Conservation (phyloP, 345 rosid genomes). For the Salix arbutifolia region DNA sequence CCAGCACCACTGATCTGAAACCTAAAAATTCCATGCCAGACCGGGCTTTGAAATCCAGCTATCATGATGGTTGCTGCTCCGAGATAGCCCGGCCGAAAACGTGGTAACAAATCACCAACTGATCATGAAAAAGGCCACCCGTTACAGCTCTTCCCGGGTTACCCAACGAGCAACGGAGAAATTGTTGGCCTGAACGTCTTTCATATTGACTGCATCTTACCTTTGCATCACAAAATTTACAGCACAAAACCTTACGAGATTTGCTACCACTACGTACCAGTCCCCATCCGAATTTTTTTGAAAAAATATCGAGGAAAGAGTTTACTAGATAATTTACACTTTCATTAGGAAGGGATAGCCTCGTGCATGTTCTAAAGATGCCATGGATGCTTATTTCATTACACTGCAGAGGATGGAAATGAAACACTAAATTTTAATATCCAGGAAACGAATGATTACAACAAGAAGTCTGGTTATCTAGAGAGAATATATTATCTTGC, state of each 20-base stretch:
- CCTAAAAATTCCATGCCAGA: neutral
- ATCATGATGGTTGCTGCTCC: neutral
- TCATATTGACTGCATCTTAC: neutral
- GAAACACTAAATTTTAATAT: neutral
- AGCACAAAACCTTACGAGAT: neutral
- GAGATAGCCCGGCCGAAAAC: neutral
- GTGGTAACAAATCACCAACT: neutral
- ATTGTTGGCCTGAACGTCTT: neutral
- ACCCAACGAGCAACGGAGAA: neutral
- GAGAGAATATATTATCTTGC: neutral
- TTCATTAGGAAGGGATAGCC: neutral
- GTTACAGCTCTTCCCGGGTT: neutral
- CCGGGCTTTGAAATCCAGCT: neutral
- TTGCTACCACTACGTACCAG: neutral
- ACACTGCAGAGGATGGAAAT: neutral
- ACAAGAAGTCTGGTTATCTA: neutral
- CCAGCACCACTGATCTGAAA: neutral
- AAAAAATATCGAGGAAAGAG: neutral
- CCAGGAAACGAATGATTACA: neutral
- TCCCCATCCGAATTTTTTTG: neutral
- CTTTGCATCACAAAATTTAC: neutral
- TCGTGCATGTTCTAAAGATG: neutral
- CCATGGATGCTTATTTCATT: slow-evolving; percentile 1
- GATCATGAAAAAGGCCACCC: neutral
- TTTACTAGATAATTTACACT: neutral